Conservation (phyloP, 495 filamentous ascomycete genomes). For the Annulohypoxylon bovei region DNA sequence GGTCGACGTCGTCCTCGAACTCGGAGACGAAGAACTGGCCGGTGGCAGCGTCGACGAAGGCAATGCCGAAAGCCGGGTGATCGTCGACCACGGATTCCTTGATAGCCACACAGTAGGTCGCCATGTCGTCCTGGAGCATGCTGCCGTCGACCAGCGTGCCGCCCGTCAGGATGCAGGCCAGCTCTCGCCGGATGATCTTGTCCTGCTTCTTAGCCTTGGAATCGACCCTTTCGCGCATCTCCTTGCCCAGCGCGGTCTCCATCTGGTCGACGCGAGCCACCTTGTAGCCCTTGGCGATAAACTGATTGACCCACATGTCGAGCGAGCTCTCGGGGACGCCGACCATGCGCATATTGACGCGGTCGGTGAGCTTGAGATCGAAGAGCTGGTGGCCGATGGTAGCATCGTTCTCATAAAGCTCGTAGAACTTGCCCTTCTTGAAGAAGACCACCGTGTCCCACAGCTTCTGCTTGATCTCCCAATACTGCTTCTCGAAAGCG, state of each 20-base stretch:
- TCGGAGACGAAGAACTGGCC: constrained; percentile 94
- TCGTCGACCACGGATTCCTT: constrained; percentile 85
- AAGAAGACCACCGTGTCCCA: constrained; percentile 99
- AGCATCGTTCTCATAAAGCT: constrained; percentile 97
- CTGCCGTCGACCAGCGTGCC: constrained; percentile 94
- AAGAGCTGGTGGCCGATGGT: constrained; percentile 97
- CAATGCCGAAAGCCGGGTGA: constrained; percentile 85
- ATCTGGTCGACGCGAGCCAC: constrained; percentile 96
- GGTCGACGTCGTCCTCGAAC: constrained; percentile 89
- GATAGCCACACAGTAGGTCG: constrained; percentile 94
- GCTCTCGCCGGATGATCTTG: constrained; percentile 92
- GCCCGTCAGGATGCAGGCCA: constrained; percentile 87
- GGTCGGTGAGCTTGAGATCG: constrained; percentile 96
- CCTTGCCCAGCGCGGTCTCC: constrained; percentile 94
- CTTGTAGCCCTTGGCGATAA: constrained; percentile 94
- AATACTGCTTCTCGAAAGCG: constrained; percentile 97
- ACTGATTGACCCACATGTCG: constrained; percentile 92
- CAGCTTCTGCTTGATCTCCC: constrained; percentile 98
- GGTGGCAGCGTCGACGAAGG: constrained; percentile 95
- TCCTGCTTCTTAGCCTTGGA: constrained; percentile 71
- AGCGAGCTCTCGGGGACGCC: constrained; percentile 92
- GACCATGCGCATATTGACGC: constrained; percentile 99
- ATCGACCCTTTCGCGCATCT: constrained; percentile 91
- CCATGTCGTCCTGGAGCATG: constrained; percentile 99
- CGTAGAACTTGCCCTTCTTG: constrained; percentile 99